Percentiles rank a stretch among this genome's conserved stretches.
Evolutionary conservation across 1,284 basidiomycete genomes (phyloP).

Genomic region (Trichosporon sp.): DNA sequence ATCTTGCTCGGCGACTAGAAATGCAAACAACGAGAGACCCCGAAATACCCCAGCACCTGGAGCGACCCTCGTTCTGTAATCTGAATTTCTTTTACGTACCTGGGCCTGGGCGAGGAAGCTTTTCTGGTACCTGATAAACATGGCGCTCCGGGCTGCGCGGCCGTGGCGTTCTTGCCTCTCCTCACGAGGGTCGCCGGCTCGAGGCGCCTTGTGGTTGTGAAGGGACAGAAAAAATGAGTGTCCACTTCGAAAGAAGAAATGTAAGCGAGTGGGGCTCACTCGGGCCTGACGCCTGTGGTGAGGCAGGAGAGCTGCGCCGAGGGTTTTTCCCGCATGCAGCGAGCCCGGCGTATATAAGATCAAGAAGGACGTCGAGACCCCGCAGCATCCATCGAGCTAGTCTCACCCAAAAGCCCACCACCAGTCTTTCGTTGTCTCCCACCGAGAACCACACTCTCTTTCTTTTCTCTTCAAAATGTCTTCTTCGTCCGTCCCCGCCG

Average conservation of each 20-base stretch:
- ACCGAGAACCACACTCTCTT: conserved; percentile 16
- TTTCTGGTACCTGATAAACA: conserved; percentile 10
- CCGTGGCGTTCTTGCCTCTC: neutral
- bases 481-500: neutral
- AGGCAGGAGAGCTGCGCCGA: neutral
- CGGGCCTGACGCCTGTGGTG: neutral
- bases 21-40: neutral
- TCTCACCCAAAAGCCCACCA: neutral
- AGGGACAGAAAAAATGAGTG: neutral
- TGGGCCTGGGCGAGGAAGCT: conserved; percentile 8
- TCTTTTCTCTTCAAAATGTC: conserved; percentile 7
- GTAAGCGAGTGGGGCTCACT: neutral
- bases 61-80: conserved; percentile 6
- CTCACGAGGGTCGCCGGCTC: neutral
- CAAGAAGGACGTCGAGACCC: neutral
- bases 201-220: neutral
- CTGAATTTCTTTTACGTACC: conserved; percentile 10
- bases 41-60: conserved; percentile 3
- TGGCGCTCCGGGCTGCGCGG: neutral
- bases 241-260: neutral
- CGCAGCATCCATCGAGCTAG: conserved; percentile 11
- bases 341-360: neutral
- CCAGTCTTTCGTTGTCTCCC: neutral
- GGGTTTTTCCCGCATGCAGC: neutral
- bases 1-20: neutral